Conservation (phyloP, 1,139 yeast species). For the Hansenula lynferdii region DNA sequence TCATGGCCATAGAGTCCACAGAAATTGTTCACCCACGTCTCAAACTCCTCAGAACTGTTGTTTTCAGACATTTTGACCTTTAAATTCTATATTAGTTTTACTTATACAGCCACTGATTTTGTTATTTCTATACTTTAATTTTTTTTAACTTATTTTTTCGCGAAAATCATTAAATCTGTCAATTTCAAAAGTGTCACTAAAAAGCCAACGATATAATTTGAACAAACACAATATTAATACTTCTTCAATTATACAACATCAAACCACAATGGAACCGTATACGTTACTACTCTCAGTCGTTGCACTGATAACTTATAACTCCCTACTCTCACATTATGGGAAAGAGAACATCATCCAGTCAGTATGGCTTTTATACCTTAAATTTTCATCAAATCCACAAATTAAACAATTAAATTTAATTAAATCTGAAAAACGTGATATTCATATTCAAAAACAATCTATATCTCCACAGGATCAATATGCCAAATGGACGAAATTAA, state of each 20-base stretch:
- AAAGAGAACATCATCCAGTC: conserved; percentile 4
- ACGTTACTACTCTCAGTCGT: neutral
- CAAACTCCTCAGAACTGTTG: conserved; percentile 47
- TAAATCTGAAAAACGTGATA: conserved; percentile 40
- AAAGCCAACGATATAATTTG: too few species aligned
- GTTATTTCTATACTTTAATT: too few species aligned
- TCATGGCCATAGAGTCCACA: conserved; percentile 90
- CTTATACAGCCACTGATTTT: too few species aligned
- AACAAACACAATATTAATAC: too few species aligned
- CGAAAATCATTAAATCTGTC: too few species aligned
- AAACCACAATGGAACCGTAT: neutral
- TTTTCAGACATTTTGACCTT: conserved; percentile 16
- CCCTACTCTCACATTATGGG: neutral
- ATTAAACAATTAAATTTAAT: conserved; percentile 32
- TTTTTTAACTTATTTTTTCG: too few species aligned
- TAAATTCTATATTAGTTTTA: too few species aligned
- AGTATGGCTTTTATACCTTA: conserved; percentile 30
- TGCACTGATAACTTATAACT: neutral
- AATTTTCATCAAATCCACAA: conserved; percentile 31
- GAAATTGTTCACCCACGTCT: conserved; percentile 88
- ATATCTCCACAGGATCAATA: conserved; percentile 91
- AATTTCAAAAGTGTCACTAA: too few species aligned
- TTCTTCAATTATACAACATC: too few species aligned
- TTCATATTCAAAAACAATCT: conserved; percentile 49
- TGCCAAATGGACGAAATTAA: conserved; percentile 93